Percentiles rank a stretch among this genome's conserved stretches.
These are phyloP conservation scores for Suillus hirtellus DNA, from an alignment of 768 basidiomycete species.

Conservation along the genomic window DNA sequence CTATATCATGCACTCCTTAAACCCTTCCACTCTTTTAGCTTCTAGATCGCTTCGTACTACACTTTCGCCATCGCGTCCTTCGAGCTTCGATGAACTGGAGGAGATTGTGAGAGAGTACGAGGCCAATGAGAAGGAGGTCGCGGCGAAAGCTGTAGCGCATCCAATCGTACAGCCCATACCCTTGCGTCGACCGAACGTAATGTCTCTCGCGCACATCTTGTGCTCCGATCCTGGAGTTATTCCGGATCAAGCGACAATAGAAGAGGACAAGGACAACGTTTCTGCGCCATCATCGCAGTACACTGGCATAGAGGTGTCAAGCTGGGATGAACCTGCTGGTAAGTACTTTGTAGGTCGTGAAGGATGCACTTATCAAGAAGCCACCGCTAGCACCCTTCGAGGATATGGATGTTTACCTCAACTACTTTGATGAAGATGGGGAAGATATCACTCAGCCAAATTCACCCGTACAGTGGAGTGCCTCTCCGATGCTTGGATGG, in stretches of 20 bases:
- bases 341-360: neutral
- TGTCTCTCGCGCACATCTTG: constrained; percentile 13
- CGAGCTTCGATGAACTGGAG: neutral
- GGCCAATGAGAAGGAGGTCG: neutral
- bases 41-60: neutral
- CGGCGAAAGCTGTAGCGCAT: neutral
- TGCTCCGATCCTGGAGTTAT: too few relatives aligned
- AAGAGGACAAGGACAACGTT: neutral
- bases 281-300: neutral
- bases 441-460: neutral
- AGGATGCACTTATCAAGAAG: neutral
- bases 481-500: constrained; percentile 25
- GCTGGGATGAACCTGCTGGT: neutral
- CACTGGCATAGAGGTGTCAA: neutral
- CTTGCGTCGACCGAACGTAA: constrained; percentile 10
- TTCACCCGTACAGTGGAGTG: neutral
- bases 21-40: neutral
- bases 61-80: neutral
- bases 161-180: neutral
- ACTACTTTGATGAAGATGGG: neutral
- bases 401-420: neutral
- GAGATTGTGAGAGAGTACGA: constrained; percentile 1
- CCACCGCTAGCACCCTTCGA: neutral
- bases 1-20: constrained; percentile 2
- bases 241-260: too few relatives aligned